These are phyloP conservation scores for Liriodendron chinense DNA, from an alignment of 164 flowering plant species.

Conservation along the genomic window DNA sequence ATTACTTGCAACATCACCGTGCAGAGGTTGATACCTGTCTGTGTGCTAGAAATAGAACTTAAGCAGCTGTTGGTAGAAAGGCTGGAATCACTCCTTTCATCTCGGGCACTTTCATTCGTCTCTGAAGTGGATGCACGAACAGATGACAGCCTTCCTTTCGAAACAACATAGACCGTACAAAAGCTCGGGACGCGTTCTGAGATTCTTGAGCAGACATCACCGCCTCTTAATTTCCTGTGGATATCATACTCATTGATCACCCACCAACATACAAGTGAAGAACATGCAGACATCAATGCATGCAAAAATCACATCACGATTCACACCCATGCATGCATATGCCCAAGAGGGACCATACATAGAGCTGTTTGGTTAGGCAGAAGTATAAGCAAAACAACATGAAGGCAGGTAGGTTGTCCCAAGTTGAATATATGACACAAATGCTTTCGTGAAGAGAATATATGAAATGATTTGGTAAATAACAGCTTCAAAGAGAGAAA, in stretches of 20 bases:
- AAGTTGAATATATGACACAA: too few relatives aligned
- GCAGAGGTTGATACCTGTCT: constrained; percentile 26
- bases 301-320: too few relatives aligned
- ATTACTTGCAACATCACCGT: not conserved
- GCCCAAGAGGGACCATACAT: not conserved
- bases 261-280: not conserved
- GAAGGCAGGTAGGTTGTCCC: not conserved
- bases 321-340: not conserved
- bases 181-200: constrained; percentile 53
- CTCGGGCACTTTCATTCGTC: constrained; percentile 26
- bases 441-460: not conserved
- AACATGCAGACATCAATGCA: not conserved
- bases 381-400: not conserved
- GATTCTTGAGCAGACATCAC: constrained; percentile 50
- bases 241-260: not conserved
- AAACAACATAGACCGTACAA: constrained; percentile 70
- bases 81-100: constrained; percentile 35
- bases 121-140: constrained; percentile 58
- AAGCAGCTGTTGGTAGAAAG: constrained; percentile 29
- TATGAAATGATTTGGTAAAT: not conserved
- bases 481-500: too few relatives aligned
- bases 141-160: constrained; percentile 66
- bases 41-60: constrained; percentile 32
- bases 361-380: not conserved
- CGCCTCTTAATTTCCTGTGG: constrained; percentile 43